These are phyloP conservation scores for Saccharomyces hybrid DNA, from an alignment of 1,139 yeast genomes.

Conservation along the genomic window DNA sequence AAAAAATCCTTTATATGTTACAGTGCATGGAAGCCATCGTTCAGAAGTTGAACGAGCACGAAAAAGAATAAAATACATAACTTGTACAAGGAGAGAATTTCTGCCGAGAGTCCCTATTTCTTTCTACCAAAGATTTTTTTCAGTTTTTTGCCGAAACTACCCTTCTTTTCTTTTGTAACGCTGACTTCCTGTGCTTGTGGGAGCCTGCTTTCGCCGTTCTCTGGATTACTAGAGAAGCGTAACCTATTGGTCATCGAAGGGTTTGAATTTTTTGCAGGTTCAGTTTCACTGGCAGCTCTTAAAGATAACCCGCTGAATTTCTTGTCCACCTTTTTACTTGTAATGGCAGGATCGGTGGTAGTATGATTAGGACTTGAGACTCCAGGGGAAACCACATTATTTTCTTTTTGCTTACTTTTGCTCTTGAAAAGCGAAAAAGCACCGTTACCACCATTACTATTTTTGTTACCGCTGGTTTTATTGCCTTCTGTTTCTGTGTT, in stretches of 20 bases:
- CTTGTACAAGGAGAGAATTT: constrained; percentile 6
- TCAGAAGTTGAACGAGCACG: not conserved
- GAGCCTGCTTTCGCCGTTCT: constrained; percentile 2
- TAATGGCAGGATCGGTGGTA: constrained; percentile 4
- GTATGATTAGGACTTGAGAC: constrained; percentile 15
- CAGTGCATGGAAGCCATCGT: not conserved
- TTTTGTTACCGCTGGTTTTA: constrained; percentile 22
- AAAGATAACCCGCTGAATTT: constrained; percentile 18
- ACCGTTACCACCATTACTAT: constrained; percentile 7
- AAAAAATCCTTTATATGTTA: not conserved
- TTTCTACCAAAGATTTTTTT: constrained; percentile 53
- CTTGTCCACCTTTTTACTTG: constrained; percentile 10
- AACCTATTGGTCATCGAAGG: constrained; percentile 4
- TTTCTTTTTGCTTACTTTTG: constrained; percentile 9
- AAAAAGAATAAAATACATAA: not conserved
- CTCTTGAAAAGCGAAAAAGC: constrained; percentile 19
- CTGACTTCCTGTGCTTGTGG: constrained; percentile 14
- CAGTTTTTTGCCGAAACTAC: constrained; percentile 45
- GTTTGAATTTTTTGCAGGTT: constrained; percentile 5
- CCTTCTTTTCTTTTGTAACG: constrained; percentile 39
- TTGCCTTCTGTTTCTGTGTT: constrained; percentile 9
- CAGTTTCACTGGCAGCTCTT: constrained; percentile 19
- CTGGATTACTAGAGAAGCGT: constrained; percentile 10
- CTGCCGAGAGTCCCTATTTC: constrained; percentile 5
- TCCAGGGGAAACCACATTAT: constrained; percentile 1